phyloP scores from a whole-genome alignment of 805 yeast genomes.

The Limtongia smithiae region DNA sequence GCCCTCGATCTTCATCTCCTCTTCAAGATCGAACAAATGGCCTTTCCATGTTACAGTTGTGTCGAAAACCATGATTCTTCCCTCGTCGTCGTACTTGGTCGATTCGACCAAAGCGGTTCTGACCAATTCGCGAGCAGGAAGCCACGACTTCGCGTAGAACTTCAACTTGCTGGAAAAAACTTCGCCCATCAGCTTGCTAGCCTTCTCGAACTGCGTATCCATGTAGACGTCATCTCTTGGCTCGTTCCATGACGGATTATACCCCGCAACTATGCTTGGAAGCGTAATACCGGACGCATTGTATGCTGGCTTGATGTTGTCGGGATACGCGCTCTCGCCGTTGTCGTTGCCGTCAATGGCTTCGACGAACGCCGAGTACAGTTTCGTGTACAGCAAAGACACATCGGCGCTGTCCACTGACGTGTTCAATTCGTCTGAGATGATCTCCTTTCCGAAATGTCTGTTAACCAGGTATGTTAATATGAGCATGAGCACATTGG shows the following conservation, averaged over 20 bases:
- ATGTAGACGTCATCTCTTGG: constrained; percentile 57
- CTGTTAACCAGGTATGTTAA: too few species aligned
- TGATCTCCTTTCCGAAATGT: constrained; percentile 44
- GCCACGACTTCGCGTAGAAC: constrained; percentile 79
- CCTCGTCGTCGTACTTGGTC: constrained; percentile 58
- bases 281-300: constrained; percentile 69
- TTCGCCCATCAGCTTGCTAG: constrained; percentile 78
- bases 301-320: constrained; percentile 58
- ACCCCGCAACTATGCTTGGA: constrained; percentile 69
- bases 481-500: too few species aligned
- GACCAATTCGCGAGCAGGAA: constrained; percentile 82
- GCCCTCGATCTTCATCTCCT: constrained; percentile 41
- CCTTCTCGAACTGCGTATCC: constrained; percentile 63
- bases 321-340: constrained; percentile 72
- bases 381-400: constrained; percentile 63
- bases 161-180: constrained; percentile 66
- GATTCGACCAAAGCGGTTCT: constrained; percentile 64
- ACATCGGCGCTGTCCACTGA: constrained; percentile 43
- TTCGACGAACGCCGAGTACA: constrained; percentile 86
- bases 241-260: constrained; percentile 84
- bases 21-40: constrained; percentile 73
- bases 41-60: constrained; percentile 93
- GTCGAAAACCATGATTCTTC: constrained; percentile 70
- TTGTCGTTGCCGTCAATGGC: constrained; percentile 95
- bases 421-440: constrained; percentile 47